These are phyloP conservation scores for Serendipita vermifera DNA, from an alignment of 768 basidiomycete species.

Conservation along the genomic window DNA sequence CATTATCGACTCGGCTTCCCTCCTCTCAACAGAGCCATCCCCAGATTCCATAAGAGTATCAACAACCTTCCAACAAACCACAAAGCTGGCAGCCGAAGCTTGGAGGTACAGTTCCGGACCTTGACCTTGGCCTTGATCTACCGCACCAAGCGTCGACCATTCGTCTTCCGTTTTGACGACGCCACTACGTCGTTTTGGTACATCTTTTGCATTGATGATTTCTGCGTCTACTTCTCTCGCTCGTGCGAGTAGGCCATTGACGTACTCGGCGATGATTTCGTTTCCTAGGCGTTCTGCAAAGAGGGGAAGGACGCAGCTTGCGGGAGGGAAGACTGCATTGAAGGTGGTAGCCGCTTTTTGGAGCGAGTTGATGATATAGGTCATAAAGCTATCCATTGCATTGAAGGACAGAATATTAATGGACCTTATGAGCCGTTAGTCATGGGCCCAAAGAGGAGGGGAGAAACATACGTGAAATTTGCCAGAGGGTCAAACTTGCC, in stretches of 20 bases:
- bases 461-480: slow-evolving; percentile 58
- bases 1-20: slow-evolving; percentile 72
- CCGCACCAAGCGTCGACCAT: no score
- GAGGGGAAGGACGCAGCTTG: slow-evolving; percentile 58
- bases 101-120: slow-evolving; percentile 53
- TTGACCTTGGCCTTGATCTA: no score
- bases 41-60: slow-evolving; percentile 50
- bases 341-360: slow-evolving; percentile 66
- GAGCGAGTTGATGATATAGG: slow-evolving; percentile 48
- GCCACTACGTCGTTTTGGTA: no score
- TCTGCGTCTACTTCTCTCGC: neutral
- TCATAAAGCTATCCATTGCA: slow-evolving; percentile 88
- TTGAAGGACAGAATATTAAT: slow-evolving; percentile 67
- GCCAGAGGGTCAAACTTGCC: slow-evolving; percentile 66
- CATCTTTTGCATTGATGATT: neutral
- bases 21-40: slow-evolving; percentile 29
- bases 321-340: slow-evolving; percentile 72
- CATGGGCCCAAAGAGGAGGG: no score
- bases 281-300: slow-evolving; percentile 75
- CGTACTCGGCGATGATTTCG: slow-evolving; percentile 44
- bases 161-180: no score
- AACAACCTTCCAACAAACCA: slow-evolving; percentile 77
- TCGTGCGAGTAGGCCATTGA: slow-evolving; percentile 8
- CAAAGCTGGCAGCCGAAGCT: slow-evolving; percentile 80
- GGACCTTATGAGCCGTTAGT: slow-evolving; percentile 24